A percentile compares a stretch with the other conserved stretches of the same genome.
phyloP scores from a whole-genome alignment of 192 early-diverging fungal species.

The Mortierella alpina region DNA sequence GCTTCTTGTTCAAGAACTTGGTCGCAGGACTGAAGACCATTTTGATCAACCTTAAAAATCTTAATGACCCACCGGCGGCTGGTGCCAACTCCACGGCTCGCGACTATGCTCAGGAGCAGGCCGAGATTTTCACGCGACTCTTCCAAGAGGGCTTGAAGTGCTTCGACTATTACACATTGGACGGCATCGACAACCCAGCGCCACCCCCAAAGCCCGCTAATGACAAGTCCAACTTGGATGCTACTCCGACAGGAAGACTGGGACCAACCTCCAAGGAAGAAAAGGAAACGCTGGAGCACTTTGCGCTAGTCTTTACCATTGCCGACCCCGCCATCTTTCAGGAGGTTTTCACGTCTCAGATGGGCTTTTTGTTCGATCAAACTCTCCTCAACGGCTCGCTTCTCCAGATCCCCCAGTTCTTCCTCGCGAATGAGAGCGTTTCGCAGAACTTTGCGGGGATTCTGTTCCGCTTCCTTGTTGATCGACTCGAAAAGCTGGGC shows the following conservation, averaged over 20 bases:
- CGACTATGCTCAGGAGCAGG: constrained; percentile 77
- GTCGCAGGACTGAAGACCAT: constrained; percentile 90
- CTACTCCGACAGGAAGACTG: constrained; percentile 56
- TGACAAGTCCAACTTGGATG: constrained; percentile 36
- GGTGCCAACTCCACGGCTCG: constrained; percentile 66
- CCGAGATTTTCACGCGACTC: constrained; percentile 75
- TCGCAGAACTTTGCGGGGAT: constrained; percentile 84
- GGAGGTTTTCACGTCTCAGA: constrained; percentile 93
- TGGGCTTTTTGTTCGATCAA: constrained; percentile 86
- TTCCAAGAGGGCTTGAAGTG: constrained; percentile 84
- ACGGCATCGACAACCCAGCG: constrained; percentile 62
- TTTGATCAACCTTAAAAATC: constrained; percentile 76
- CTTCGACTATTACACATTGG: constrained; percentile 85
- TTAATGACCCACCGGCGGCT: constrained; percentile 68
- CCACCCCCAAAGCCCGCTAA: constrained; percentile 25
- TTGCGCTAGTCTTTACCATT: constrained; percentile 85
- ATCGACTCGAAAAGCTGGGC: constrained; percentile 82
- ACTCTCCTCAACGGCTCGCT: constrained; percentile 82
- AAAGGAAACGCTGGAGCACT: constrained; percentile 92
- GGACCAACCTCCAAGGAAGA: constrained; percentile 82
- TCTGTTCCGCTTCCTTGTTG: constrained; percentile 80
- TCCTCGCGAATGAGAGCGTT: constrained; percentile 82
- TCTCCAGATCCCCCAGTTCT: constrained; percentile 87
- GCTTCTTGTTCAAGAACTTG: constrained; percentile 90
- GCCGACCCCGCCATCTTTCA: constrained; percentile 93